Base-by-base conservation (phyloP, 345 rosid species). In the Balakata baccata region DNA sequence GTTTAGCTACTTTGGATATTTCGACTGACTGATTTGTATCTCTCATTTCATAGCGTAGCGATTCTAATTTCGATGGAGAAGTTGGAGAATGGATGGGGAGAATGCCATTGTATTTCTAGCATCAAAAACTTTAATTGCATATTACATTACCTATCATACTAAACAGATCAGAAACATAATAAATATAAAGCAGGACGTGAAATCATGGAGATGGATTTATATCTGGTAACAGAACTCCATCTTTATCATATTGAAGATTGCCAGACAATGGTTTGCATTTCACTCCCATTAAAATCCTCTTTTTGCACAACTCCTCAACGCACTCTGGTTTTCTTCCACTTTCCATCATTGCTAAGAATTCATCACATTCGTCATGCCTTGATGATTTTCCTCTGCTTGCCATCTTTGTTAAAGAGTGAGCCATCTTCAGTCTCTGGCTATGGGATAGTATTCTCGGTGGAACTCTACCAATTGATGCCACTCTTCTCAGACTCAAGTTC, bases 221-320 rank as follows among this genome's bases (percentile, higher is more conserved):
- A 5, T 88, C 89, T 3, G 90, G 90, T 49, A 87, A 17, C 75
- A 83, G 64, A 53, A 80, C 63, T 18, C 92, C 90, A 18, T 85
- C 80, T 52, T 64, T 41, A 71, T 87, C 87, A 46, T 84, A 88
- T 23, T 73, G 81, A 60, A 88, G 83, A 20, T 78, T 47, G 3
- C 86, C 86, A 6, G 66, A 79, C 49, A 85, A 69, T 8, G 91
- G 96, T 78, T 63, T 83, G 84, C 96, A 90, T 69, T 69, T 90
- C 68, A 37, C 85, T 13, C 95, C 95, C 86, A 88, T 81, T n/a
- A 90, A 78, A 56, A 88, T 90, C 79, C 91, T 88, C 85, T 85
- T 90, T 86, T 85, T 90, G 81, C 95, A 90, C 13, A 90, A 73
- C 77, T 87, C 95, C 34, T 60, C 68, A 0, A 52, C 73, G 3